Evolutionary conservation across 768 basidiomycete species (phyloP), one percentile per base, ranked within the genome.

Genomic region (Hygrophoropsis aurantiaca): DNA sequence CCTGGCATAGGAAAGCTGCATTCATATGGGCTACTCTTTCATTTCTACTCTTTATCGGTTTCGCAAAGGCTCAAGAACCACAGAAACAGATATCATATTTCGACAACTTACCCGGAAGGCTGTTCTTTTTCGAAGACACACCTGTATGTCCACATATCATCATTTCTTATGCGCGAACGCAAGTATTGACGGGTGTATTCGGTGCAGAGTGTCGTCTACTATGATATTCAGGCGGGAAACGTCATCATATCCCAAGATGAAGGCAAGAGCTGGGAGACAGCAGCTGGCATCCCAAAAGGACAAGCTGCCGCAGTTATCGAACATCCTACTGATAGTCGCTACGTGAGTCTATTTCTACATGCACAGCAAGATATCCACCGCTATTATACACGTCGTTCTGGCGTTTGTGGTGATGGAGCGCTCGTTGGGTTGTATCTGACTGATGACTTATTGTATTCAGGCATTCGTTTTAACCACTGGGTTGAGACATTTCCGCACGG

Each of bases 121-220:
- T 95, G 43, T 89, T 87, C 72, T 97, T 93, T 76, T 97, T 98
- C 69, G 90, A 97, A 52, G 95, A 97, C 69, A 85, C 90, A 6
- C 67, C 85, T 24, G 94, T 94, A 56, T 56, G 86, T 73, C 20
- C n/a, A 16, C 36, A n/a, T 40, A n/a, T n/a, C n/a, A n/a, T n/a
- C n/a, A n/a, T n/a, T n/a, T n/a, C n/a, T n/a, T n/a, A n/a, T n/a
- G n/a, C n/a, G n/a, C n/a, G n/a, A n/a, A n/a, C n/a, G n/a, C n/a
- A n/a, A n/a, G n/a, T n/a, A n/a, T n/a, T n/a, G n/a, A n/a, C n/a
- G n/a, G n/a, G n/a, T n/a, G n/a, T n/a, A n/a, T n/a, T n/a, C n/a
- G n/a, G n/a, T n/a, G 1, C 62, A 87, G 84, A 71, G 68, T 19
- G 87, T 84, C n/a, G 72, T 95, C 40, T 93, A 88, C 58, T 90